Percentiles rank a stretch among this genome's conserved stretches.
These are phyloP conservation scores for Brettanomyces custersianus DNA, from an alignment of 805 yeast genomes.

Conservation along the genomic window DNA sequence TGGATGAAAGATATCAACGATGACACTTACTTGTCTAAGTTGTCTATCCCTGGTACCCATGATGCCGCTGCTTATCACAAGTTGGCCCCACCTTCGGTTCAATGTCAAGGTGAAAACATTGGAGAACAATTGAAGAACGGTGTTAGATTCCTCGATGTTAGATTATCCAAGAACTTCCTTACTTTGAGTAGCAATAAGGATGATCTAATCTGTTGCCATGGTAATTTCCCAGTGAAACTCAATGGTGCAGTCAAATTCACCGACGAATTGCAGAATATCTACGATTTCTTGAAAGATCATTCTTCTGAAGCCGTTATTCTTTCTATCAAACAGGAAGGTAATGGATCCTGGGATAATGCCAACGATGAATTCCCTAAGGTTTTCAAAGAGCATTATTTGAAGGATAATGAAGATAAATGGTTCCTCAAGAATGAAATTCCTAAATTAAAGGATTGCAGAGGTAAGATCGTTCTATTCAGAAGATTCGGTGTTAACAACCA, in stretches of 20 bases:
- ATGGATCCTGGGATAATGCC: slow-evolving; percentile 48
- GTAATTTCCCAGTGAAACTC: slow-evolving; percentile 64
- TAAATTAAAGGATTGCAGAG: slow-evolving; percentile 50
- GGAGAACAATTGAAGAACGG: slow-evolving; percentile 60
- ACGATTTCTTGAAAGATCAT: slow-evolving; percentile 43
- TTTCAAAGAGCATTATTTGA: slow-evolving; percentile 50
- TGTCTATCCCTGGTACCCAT: slow-evolving; percentile 80
- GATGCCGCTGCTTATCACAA: slow-evolving; percentile 63
- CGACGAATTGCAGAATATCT: slow-evolving; percentile 48
- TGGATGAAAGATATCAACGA: slow-evolving; percentile 54
- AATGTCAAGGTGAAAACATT: slow-evolving; percentile 59
- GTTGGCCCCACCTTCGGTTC: slow-evolving; percentile 64
- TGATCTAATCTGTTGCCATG: slow-evolving; percentile 62
- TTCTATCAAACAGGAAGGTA: slow-evolving; percentile 68
- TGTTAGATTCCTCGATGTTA: slow-evolving; percentile 64
- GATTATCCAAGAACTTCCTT: slow-evolving; percentile 51
- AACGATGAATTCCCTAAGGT: slow-evolving; percentile 56
- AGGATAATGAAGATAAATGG: slow-evolving; percentile 46
- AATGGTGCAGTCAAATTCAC: slow-evolving; percentile 45
- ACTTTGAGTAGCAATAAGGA: slow-evolving; percentile 32
- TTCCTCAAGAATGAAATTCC: slow-evolving; percentile 51
- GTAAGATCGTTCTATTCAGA: slow-evolving; percentile 58
- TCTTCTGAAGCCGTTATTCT: slow-evolving; percentile 54
- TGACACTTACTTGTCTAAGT: slow-evolving; percentile 38
- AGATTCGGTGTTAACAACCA: slow-evolving; percentile 57